Evolutionary conservation across 1,139 yeast genomes (phyloP).

Genomic region (Protomyces lactucae-debilis): DNA sequence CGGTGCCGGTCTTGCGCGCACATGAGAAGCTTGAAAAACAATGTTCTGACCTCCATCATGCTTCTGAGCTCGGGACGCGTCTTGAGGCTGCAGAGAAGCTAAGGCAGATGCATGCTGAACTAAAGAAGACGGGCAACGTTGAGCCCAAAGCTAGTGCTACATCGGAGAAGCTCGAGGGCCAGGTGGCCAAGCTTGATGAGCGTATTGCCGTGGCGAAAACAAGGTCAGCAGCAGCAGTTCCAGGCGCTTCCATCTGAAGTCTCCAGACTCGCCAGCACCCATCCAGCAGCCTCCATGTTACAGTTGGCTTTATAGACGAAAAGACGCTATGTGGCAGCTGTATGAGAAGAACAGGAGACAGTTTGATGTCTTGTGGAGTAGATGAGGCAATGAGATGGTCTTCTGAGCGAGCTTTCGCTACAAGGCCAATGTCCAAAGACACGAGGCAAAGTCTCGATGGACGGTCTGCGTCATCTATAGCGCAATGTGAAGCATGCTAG

Average conservation of each 20-base stretch:
- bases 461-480: too few species aligned
- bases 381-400: too few species aligned
- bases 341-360: too few species aligned
- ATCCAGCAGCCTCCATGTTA: neutral
- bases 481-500: too few species aligned
- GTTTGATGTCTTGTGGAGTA: too few species aligned
- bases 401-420: too few species aligned
- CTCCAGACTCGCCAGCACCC: neutral
- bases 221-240: neutral
- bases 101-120: slow-evolving; percentile 51
- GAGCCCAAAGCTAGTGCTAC: slow-evolving; percentile 51
- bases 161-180: slow-evolving; percentile 68
- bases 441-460: too few species aligned
- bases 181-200: slow-evolving; percentile 65
- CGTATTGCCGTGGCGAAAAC: slow-evolving; percentile 61
- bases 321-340: too few species aligned
- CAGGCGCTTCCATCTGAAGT: neutral
- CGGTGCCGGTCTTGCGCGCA: slow-evolving; percentile 7
- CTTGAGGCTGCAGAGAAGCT: slow-evolving; percentile 56
- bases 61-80: slow-evolving; percentile 56
- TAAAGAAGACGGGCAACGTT: slow-evolving; percentile 58
- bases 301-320: too few species aligned
- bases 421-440: too few species aligned
- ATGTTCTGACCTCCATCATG: slow-evolving; percentile 50
- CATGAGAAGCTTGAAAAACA: slow-evolving; percentile 46